phyloP scores from a whole-genome alignment of 352 stramenopile species.

The Aphanomyces cochlioides region DNA sequence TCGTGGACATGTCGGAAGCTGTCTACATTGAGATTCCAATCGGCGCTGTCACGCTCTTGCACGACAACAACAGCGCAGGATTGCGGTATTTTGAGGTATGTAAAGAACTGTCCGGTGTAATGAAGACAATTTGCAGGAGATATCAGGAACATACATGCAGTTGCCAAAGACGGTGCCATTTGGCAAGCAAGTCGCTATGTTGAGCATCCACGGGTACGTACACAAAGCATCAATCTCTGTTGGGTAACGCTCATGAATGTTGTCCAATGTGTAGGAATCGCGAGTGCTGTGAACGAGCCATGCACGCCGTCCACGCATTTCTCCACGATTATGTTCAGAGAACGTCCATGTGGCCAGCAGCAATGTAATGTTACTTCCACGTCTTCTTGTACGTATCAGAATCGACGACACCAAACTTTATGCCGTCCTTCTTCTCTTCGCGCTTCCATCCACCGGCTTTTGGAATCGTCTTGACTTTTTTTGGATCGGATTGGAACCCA shows the following conservation, averaged over 20 bases:
- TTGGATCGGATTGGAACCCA: constrained; percentile 61
- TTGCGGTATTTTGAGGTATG: constrained; percentile 53
- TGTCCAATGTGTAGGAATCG: constrained; percentile 34
- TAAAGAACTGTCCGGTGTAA: background rate
- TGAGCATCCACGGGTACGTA: constrained; percentile 74
- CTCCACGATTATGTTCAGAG: constrained; percentile 55
- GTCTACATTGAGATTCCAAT: constrained; percentile 70
- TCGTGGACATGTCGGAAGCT: constrained; percentile 74
- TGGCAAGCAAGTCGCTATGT: constrained; percentile 31
- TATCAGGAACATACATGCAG: constrained; percentile 74
- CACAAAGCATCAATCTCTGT: constrained; percentile 18
- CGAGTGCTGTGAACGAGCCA: constrained; percentile 48
- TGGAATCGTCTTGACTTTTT: constrained; percentile 30
- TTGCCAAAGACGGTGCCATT: constrained; percentile 38
- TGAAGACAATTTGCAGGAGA: constrained; percentile 41
- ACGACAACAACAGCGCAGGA: constrained; percentile 62
- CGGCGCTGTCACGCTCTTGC: constrained; percentile 58
- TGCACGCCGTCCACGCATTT: constrained; percentile 55
- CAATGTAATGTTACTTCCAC: constrained; percentile 63
- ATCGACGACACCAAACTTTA: constrained; percentile 59
- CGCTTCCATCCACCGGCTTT: constrained; percentile 18
- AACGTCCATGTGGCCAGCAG: constrained; percentile 43
- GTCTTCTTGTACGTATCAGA: constrained; percentile 74
- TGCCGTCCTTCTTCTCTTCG: constrained; percentile 38
- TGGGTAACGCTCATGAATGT: background rate